Base-by-base conservation (phyloP, 192 early-diverging fungal genomes). In the Haplosporangium gracile region DNA sequence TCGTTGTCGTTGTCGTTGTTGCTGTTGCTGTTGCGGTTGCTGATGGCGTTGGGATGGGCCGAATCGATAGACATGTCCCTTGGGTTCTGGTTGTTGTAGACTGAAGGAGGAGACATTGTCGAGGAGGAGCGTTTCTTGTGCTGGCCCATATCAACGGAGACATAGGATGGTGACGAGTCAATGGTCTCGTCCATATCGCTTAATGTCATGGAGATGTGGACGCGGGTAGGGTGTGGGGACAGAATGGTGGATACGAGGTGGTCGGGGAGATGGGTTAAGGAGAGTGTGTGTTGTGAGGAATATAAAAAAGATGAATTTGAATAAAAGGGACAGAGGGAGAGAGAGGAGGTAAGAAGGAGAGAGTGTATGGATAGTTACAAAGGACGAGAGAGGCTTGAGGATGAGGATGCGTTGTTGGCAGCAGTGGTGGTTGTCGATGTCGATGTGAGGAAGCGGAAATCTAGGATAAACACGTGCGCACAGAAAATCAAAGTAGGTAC, bases 151-250 rank as follows among this genome's bases (percentile, higher is more conserved):
- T 40, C 57, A 70, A 47, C 70, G 24, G 47, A 76, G 68, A 70
- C 40, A 71, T 34, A 45, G 42, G 75, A 75, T 36, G 70, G 10
- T 65, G 76, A 49, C 16, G 75, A 57, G 42, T 72, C 65, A 38
- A 43, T 43, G 57, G 83, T 75, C 70, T 85, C 78, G 73, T 32
- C 80, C 38, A 73, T 79, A 55, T 85, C 83, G 32, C 82, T 80
- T 40, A 75, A 80, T 55, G 83, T 85, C 78, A 84, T 84, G 18
- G 34, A 72, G 72, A 74, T 74, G 51, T 43, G 63, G 65, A 29
- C 38, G 20, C 51, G 42, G 24, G 53, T 34, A 73, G 20, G 39
- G 38, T 45, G 42, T 55, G 38, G 36, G 38, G 32, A 24, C 16
- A 60, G 38, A 63, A 40, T 43, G 75, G 15, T 76, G 75, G 57